Evolutionary conservation across 768 basidiomycete genomes (phyloP), one percentile per base, ranked within the genome.

Genomic region (Russula sp.): DNA sequence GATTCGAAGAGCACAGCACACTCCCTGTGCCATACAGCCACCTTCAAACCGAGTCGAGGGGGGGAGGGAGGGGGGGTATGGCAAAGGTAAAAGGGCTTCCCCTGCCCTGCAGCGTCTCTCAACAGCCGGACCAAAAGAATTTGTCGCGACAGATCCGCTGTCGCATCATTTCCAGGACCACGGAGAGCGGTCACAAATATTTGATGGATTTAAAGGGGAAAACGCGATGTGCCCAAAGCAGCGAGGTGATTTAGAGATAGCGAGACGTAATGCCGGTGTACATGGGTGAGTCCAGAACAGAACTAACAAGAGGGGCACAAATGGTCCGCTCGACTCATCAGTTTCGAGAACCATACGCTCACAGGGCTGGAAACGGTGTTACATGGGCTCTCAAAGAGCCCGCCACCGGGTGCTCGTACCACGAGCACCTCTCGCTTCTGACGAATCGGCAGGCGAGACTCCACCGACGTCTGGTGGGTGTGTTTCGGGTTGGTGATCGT

Each of bases 221-320:
- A 57, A 52, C 16, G 61, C 50, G 61, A 62, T 13, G 56, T 48
- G 61, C 56, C 56, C 51, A 51, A 62, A 46, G 56, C 56, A 52
- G 61, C 50, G 61, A 49, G 51, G 35, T 55, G 62, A 49, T 59
- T 47, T 59, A 63, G 62, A 58, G 52, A 63, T 54, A 63, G 62
- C 52, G 58, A 59, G 62, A 63, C 57, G 62, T 63, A 63, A 63
- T 58, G 62, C 62, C 62, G 52, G 62, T 59, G 32, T 59, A 59
- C 58, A 63, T 54, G 57, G 25, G 57, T 63, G 61, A 49, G 50
- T 58, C 52, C 62, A 63, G 62, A 59, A 63, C 39, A 54, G 52
- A 63, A 53, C 56, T 63, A 63, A 63, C 62, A 63, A 62, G 56
- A 42, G 39, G 39, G 61, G 56, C 56, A 62, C 42, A 62, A 56